Base-by-base conservation (phyloP, 1,284 basidiomycete genomes). In the Ganoderma multipileum region DNA sequence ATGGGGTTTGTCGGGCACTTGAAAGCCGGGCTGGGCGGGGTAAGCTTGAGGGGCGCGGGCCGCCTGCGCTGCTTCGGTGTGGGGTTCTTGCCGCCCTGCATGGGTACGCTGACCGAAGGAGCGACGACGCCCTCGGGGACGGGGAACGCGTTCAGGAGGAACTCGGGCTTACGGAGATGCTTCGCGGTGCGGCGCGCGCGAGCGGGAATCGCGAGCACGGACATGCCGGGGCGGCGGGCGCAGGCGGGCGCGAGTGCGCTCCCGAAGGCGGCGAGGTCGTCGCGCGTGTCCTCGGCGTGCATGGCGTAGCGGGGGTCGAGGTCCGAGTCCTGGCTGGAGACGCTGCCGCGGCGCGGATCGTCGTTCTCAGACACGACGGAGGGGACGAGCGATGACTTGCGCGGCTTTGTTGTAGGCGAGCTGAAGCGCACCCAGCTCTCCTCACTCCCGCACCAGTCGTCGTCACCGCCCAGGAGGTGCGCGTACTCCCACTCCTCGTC, bases 401-500 rank as follows among this genome's bases (percentile, higher is more conserved):
- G 65, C 28, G 36, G 14, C 60, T 69, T 71, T 18, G 73, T 70
- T 11, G 74, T 70, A 12, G 74, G 70, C 5, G 75, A 77, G 18
- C 76, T 71, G 55, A 78, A 78, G 41, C 73, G 70, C n/a, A 77
- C 75, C 78, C 78, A 79, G 55, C 71, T 74, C 28, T 78, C 72
- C 58, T 76, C 75, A 57, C 68, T 70, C 30, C 64, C 63, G 66
- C 65, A 68, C 50, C 68, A 71, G 58, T 75, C 71, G 16, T 78
- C 73, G 57, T 77, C 77, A n/a, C 76, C 74, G 41, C 78, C 78
- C 30, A 92, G 82, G 14, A 93, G 83, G 67, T 86, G 88, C 18
- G 84, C 80, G 73, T 89, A 91, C 76, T 93, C 91, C 82, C 84
- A 82, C 73, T 87, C 85, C 78, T 93, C 91, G 33, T 91, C 89